phyloP scores from a whole-genome alignment of 345 rosid genomes.

The Lepidium africanum region DNA sequence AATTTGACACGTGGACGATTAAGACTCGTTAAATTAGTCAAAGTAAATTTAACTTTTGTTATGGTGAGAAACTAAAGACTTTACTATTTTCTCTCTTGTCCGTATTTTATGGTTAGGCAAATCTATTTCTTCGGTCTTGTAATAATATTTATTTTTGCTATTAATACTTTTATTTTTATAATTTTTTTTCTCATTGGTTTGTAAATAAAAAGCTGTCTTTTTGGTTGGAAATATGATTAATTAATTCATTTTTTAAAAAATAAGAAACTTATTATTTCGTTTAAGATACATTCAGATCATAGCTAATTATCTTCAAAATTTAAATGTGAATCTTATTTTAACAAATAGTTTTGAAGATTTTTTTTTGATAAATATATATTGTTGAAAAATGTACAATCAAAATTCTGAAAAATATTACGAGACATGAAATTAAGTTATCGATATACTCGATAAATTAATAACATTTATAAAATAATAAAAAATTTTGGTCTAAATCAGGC shows the following conservation, averaged over 20 bases:
- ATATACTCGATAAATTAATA: too few relatives aligned
- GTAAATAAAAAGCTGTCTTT: neutral
- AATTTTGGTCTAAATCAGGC: too few relatives aligned
- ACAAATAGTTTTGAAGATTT: neutral
- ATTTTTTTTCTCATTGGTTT: neutral
- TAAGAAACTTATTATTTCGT: neutral
- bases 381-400: neutral
- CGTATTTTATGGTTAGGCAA: conserved; percentile 2
- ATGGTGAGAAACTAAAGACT: conserved; percentile 22
- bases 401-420: neutral
- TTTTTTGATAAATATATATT: neutral
- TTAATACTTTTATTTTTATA: neutral
- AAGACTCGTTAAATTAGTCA: conserved; percentile 13
- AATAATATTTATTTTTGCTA: neutral
- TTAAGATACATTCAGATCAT: neutral
- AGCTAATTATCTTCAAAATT: neutral
- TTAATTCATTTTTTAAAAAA: neutral
- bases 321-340: neutral
- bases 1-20: conserved; percentile 14
- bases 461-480: too few relatives aligned
- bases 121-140: neutral
- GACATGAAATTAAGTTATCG: neutral
- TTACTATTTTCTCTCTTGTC: conserved; percentile 23
- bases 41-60: neutral
- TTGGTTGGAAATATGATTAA: neutral